Evolutionary conservation across 2,329 filamentous ascomycete species (phyloP).

Genomic region (Rhexocercosporidium sp.): DNA sequence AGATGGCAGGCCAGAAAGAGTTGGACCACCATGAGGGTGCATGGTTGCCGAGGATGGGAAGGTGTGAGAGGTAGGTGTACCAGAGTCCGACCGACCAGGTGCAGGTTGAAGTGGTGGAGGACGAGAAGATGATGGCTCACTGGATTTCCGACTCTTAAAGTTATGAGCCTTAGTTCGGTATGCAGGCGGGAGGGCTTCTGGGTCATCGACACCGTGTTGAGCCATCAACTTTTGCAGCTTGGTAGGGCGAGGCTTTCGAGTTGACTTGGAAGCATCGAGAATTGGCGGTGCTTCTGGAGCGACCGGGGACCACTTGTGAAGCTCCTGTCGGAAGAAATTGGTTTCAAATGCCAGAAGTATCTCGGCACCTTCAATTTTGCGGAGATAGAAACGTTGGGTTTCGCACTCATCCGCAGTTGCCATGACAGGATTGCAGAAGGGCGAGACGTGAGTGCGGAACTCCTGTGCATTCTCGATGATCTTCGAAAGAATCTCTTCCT

Average conservation of each 20-base stretch:
- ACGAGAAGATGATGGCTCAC: constrained; percentile 38
- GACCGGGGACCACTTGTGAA: constrained; percentile 94
- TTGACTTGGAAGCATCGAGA: constrained; percentile 86
- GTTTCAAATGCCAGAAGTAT: constrained; percentile 90
- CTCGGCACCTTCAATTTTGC: constrained; percentile 96
- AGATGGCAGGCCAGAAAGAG: constrained; percentile 36
- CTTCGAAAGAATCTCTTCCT: constrained; percentile 83
- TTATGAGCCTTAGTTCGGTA: constrained; percentile 41
- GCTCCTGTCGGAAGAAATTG: constrained; percentile 95
- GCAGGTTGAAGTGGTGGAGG: constrained; percentile 40
- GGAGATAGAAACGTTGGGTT: constrained; percentile 90
- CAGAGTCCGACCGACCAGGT: constrained; percentile 40
- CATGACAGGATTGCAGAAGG: constrained; percentile 81
- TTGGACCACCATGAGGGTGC: constrained; percentile 34
- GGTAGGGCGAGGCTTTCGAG: constrained; percentile 91
- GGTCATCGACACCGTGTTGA: constrained; percentile 85
- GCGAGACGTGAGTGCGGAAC: constrained; percentile 82
- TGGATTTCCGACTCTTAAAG: constrained; percentile 42
- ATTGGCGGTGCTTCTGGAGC: constrained; percentile 85
- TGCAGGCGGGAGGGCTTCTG: constrained; percentile 85
- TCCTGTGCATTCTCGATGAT: constrained; percentile 85
- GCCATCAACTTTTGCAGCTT: constrained; percentile 96
- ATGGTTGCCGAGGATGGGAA: constrained; percentile 34
- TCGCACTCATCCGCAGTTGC: constrained; percentile 85
- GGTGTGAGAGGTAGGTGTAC: constrained; percentile 38